These are phyloP conservation scores for Teratosphaeria pseudoeucalypti DNA, from an alignment of 2,329 filamentous ascomycete genomes.

Conservation along the genomic window DNA sequence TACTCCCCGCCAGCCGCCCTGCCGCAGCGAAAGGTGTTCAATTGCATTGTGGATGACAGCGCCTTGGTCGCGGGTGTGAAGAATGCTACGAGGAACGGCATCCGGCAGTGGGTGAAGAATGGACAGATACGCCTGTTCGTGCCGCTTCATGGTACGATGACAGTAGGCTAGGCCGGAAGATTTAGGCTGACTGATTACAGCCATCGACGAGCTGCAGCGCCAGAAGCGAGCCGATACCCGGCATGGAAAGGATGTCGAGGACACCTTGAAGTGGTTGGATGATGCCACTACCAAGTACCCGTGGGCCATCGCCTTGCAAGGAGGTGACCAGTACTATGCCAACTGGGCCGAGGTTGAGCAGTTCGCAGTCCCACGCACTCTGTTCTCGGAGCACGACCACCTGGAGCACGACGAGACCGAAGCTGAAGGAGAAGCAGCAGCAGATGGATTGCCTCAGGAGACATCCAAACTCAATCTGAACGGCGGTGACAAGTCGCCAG, in stretches of 20 bases:
- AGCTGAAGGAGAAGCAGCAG: slow-evolving; percentile 3
- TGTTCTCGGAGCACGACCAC: slow-evolving; percentile 39
- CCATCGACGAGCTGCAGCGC: slow-evolving; percentile 36
- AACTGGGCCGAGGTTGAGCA: slow-evolving; percentile 42
- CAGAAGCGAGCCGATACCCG: slow-evolving; percentile 33
- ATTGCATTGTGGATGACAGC: slow-evolving; percentile 44
- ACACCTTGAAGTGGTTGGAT: slow-evolving; percentile 42
- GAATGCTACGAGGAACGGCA: slow-evolving; percentile 42
- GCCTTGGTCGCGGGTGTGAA: slow-evolving; percentile 42
- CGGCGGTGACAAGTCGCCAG: slow-evolving; percentile 29
- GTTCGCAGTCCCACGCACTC: slow-evolving; percentile 37
- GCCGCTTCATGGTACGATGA: slow-evolving; percentile 38
- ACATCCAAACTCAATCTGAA: slow-evolving; percentile 18
- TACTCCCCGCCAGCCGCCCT: slow-evolving; percentile 7
- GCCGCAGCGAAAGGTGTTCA: slow-evolving; percentile 38
- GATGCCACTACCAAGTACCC: slow-evolving; percentile 37
- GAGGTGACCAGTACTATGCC: slow-evolving; percentile 36
- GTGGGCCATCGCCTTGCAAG: slow-evolving; percentile 36
- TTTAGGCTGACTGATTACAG: slow-evolving; percentile 20
- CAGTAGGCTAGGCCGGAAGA: neutral
- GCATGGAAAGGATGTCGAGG: slow-evolving; percentile 35
- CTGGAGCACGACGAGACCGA: slow-evolving; percentile 31
- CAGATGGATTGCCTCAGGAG: slow-evolving; percentile 27
- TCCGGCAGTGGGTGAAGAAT: slow-evolving; percentile 41
- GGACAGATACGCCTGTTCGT: slow-evolving; percentile 42